phyloP scores from a whole-genome alignment of 192 early-diverging fungal genomes.

The Chytriomyces sp. region DNA sequence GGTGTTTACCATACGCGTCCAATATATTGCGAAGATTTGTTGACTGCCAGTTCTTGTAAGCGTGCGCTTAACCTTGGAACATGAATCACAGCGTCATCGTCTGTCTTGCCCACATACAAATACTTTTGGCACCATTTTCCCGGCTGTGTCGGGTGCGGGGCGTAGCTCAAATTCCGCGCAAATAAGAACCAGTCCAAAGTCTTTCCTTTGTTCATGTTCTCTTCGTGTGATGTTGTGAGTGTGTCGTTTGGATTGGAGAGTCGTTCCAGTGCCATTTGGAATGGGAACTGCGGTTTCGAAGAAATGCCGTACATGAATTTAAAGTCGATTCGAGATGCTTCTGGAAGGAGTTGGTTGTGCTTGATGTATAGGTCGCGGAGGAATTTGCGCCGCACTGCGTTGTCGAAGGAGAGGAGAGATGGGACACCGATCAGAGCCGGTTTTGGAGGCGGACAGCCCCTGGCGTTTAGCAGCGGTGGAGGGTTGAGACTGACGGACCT shows the following conservation, averaged over 20 bases:
- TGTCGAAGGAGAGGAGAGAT: neutral
- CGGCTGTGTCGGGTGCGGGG: constrained; percentile 7
- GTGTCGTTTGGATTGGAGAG: neutral
- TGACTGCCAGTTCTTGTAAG: neutral
- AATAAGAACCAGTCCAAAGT: neutral
- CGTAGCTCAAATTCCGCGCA: neutral
- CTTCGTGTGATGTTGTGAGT: neutral
- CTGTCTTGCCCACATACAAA: neutral
- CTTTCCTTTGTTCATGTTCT: constrained; percentile 9
- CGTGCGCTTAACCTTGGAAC: neutral
- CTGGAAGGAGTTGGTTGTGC: neutral
- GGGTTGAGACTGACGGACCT: no score
- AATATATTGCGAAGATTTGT: neutral
- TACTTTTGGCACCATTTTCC: constrained; percentile 2
- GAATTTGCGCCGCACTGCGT: neutral
- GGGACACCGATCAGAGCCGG: constrained; percentile 14
- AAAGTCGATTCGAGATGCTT: constrained; percentile 1
- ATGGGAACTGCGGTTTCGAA: neutral
- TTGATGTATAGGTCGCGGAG: constrained; percentile 5
- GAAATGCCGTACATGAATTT: constrained; percentile 1
- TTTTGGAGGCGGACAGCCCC: constrained; percentile 7
- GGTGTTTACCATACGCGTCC: neutral
- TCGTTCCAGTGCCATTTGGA: neutral
- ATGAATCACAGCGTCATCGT: neutral
- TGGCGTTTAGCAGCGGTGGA: no score